These are phyloP conservation scores for Pilobolus umbonatus DNA, from an alignment of 192 early-diverging fungal genomes.

Conservation along the genomic window DNA sequence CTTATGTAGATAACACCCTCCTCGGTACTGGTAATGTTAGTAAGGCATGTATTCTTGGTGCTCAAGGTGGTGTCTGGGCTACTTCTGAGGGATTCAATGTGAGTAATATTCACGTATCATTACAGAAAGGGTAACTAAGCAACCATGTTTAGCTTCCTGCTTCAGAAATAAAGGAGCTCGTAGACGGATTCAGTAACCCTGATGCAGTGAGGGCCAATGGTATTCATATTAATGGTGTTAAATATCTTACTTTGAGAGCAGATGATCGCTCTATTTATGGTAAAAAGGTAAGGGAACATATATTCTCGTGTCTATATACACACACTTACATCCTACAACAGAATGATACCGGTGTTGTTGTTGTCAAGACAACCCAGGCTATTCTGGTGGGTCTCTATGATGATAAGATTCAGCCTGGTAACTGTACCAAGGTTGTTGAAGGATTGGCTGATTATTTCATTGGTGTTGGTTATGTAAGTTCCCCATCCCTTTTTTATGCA, in stretches of 20 bases:
- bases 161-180: slow-evolving; percentile 53
- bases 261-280: slow-evolving; percentile 70
- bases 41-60: slow-evolving; percentile 78
- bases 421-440: slow-evolving; percentile 71
- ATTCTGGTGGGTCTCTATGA: slow-evolving; percentile 70
- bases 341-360: slow-evolving; percentile 63
- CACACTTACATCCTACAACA: slow-evolving; percentile 25
- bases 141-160: slow-evolving; percentile 40
- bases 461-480: slow-evolving; percentile 53
- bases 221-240: slow-evolving; percentile 57
- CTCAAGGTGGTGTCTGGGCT: slow-evolving; percentile 77
- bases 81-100: slow-evolving; percentile 67
- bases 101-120: slow-evolving; percentile 23
- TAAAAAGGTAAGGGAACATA: slow-evolving; percentile 54
- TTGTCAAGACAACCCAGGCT: slow-evolving; percentile 76
- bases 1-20: slow-evolving; percentile 80
- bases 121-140: slow-evolving; percentile 5
- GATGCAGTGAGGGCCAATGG: slow-evolving; percentile 56
- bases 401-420: slow-evolving; percentile 60
- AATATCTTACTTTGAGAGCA: slow-evolving; percentile 70
- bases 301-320: not conserved
- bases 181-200: slow-evolving; percentile 60
- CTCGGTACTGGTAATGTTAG: slow-evolving; percentile 66
- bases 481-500: no score
- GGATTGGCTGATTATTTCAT: slow-evolving; percentile 76